Evolutionary conservation across 1,284 basidiomycete species (phyloP), one percentile per base, ranked within the genome.

Genomic region (Moesziomyces sp.): DNA sequence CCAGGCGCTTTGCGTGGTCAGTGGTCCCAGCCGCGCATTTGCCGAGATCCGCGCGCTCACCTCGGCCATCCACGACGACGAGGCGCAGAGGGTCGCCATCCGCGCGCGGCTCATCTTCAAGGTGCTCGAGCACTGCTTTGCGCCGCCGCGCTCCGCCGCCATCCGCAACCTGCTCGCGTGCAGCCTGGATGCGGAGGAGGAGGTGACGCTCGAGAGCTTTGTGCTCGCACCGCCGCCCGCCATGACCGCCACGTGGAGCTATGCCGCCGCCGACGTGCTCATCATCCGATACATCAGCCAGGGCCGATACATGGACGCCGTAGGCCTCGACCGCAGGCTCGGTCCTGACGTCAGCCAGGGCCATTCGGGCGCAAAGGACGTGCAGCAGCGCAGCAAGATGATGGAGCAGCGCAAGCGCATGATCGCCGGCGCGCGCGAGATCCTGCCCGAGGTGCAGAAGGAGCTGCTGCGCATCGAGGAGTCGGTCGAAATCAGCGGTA

Each of bases 231-330:
- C 62, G 8, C 68, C 75, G 1, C 57, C 71, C 1, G 73, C 74
- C 8, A 70, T 74, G 64, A 64, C 58, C 11, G 62, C 74, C 5
- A 74, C 66, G 1, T 75, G 68, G 68, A 62, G 68, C 43, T 75
- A 68, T 23, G 58, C 75, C 13, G 76, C 76, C 13, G 63, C 76
- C 21, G 79, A 81, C 49, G 72, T 76, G 14, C 61, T 81, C 24
- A 67, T 81, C 26, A 58, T 80, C 43, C 68, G 78, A 24, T 76
- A 67, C 47, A 73, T 81, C 47, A 67, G 68, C 56, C 68, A 77
- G 26, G 79, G 78, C 0, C 57, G 72, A 21, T 81, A 79, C 59
- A 68, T 80, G 60, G 78, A 79, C 53, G 79, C 79, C 0, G 77
- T 80, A 38, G 68, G 75, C 9, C 58, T 80, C n/a, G 77, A 79